Conservation (phyloP, 1,284 basidiomycete species). For the Apiotrichum laibachii region DNA sequence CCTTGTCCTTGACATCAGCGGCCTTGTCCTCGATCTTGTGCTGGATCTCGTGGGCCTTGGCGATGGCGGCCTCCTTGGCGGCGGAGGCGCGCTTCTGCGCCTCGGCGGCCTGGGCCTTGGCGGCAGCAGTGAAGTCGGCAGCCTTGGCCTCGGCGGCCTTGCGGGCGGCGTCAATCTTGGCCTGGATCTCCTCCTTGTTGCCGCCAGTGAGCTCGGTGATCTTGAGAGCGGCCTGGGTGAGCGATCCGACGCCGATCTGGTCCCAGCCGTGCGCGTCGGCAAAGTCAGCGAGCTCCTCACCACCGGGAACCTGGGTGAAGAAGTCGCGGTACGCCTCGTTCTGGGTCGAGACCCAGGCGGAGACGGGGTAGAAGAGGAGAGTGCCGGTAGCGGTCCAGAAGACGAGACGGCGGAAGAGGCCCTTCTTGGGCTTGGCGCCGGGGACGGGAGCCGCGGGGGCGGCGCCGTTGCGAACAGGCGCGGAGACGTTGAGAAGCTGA, state of each 20-base stretch:
- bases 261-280: constrained; percentile 77
- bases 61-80: neutral
- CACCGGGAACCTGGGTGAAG: constrained; percentile 58
- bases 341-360: constrained; percentile 51
- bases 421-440: constrained; percentile 17
- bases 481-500: constrained; percentile 33
- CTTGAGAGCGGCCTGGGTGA: constrained; percentile 58
- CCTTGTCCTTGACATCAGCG: constrained; percentile 22
- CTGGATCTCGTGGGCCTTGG: constrained; percentile 27
- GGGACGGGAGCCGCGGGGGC: constrained; percentile 22
- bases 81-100: constrained; percentile 30
- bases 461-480: constrained; percentile 24
- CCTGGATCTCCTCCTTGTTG: constrained; percentile 51
- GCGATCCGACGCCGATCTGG: constrained; percentile 54
- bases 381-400: constrained; percentile 50
- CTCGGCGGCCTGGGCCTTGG: constrained; percentile 42
- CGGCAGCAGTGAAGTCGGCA: constrained; percentile 27
- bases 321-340: constrained; percentile 55
- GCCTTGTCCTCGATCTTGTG: constrained; percentile 28
- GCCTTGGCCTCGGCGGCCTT: constrained; percentile 53
- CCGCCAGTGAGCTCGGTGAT: constrained; percentile 36
- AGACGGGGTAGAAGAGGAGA: constrained; percentile 53
- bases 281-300: constrained; percentile 71
- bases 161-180: constrained; percentile 22
- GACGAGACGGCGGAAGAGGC: constrained; percentile 47